Evolutionary conservation across 2,329 filamentous ascomycete genomes (phyloP), one percentile per base, ranked within the genome.

Genomic region (Exophiala viscosa): DNA sequence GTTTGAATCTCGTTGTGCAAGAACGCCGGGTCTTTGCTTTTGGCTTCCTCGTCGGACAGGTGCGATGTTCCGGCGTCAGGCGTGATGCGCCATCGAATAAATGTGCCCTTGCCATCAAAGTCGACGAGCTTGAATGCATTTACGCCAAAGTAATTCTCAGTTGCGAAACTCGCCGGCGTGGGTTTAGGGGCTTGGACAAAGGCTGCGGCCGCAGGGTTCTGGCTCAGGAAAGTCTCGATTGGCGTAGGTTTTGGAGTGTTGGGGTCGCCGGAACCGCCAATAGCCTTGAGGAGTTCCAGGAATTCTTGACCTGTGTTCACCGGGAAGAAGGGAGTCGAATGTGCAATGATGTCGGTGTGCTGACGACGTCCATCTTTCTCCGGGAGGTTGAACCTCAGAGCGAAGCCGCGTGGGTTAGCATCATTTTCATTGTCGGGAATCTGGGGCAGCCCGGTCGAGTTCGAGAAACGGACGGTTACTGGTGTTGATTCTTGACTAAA

Each of bases 311-410:
- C 78, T 0, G 76, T 80, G 33, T 72, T 69, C 0, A 71, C 72
- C 0, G 80, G 79, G 65, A 83, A 82, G 63, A 70, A 73, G 2
- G 73, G 69, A 1, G 75, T 77, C 1, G 73, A 77, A 65, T 83
- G 79, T 0, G 71, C 65, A 45, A 83, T 68, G 58, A 83, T 77
- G 61, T 84, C 80, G 1, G 79, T 82, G 65, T 83, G 80, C 15
- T 70, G 64, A 41, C 70, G 70, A 11, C 72, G 68, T 1, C 70
- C 67, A 5, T 60, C 58, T 3, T 65, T 62, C 34, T 64, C 54
- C 9, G 66, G 64, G 2, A 79, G 70, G 14, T 72, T 59, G 64
- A 81, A 80, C 1, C 78, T 74, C 31, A 79, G 62, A 3, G 70
- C 77, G 3, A 80, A 64, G 18, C 77, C 77, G 5, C 72, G 72